phyloP scores from a whole-genome alignment of 148 eudicot species.

The Amaranthus hypochondriacus region DNA sequence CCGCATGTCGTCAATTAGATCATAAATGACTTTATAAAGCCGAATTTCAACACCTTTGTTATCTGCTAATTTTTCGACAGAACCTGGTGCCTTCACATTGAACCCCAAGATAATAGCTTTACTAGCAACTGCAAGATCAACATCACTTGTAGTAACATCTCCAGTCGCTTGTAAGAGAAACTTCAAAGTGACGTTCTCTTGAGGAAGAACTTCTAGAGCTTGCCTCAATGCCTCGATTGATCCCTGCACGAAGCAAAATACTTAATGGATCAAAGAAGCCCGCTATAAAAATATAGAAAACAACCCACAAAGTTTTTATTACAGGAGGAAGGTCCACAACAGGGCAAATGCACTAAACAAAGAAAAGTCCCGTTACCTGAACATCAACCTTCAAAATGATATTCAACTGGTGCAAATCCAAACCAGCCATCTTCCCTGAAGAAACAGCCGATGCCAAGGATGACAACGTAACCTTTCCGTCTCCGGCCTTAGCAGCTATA shows the following conservation, averaged over 20 bases:
- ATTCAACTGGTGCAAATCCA: conserved; percentile 89
- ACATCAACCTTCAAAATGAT: conserved; percentile 87
- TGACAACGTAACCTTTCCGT: conserved; percentile 82
- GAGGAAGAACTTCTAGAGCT: conserved; percentile 91
- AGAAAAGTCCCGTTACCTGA: conserved; percentile 44
- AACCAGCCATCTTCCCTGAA: conserved; percentile 53
- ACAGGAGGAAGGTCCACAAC: background rate
- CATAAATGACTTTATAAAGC: conserved; percentile 77
- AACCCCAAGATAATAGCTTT: conserved; percentile 84
- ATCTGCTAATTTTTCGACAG: conserved; percentile 76
- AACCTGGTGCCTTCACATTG: conserved; percentile 78
- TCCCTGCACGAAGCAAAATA: conserved; percentile 45
- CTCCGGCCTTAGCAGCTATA: conserved; percentile 80
- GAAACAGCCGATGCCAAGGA: conserved; percentile 89
- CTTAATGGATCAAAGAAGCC: background rate
- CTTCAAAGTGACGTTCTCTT: conserved; percentile 72
- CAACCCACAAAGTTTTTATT: background rate
- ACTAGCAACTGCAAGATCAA: conserved; percentile 89
- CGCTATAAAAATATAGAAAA: background rate
- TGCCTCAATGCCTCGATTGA: conserved; percentile 87
- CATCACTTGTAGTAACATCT: conserved; percentile 81
- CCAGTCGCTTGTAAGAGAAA: conserved; percentile 90
- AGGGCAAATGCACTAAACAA: background rate
- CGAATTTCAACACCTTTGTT: conserved; percentile 78
- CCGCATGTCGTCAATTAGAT: conserved; percentile 89